phyloP scores from a whole-genome alignment of 129 eudicot species.

The Artemisia annua region DNA sequence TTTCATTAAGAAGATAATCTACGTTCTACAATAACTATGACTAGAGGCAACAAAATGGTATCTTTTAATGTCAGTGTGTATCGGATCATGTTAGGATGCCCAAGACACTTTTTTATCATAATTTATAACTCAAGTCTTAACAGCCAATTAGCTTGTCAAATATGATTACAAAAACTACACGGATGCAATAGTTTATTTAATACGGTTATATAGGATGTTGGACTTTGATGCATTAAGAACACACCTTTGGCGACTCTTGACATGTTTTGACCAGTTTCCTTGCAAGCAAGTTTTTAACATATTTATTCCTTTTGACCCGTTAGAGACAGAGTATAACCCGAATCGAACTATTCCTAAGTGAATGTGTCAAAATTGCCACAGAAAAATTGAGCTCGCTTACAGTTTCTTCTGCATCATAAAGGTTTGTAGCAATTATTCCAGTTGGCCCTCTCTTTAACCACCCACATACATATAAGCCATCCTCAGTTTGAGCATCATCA shows the following conservation, averaged over 20 bases:
- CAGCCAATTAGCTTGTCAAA: too few species aligned
- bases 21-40: not conserved
- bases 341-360: not conserved
- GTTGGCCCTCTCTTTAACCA: slow-evolving; percentile 99
- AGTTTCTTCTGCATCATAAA: slow-evolving; percentile 92
- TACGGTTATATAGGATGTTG: too few species aligned
- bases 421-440: slow-evolving; percentile 90
- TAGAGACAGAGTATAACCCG: not conserved
- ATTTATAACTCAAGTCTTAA: not conserved
- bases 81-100: too few species aligned
- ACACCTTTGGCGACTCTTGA: not conserved
- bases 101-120: not conserved
- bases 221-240: slow-evolving; percentile 2
- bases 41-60: not conserved
- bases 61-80: too few species aligned
- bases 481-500: slow-evolving; percentile 40
- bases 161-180: too few species aligned
- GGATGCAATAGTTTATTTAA: too few species aligned
- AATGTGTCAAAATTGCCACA: not conserved
- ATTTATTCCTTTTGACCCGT: not conserved
- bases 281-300: too few species aligned
- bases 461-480: slow-evolving; percentile 86
- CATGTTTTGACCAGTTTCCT: not conserved
- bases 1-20: not conserved
- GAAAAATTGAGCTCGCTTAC: slow-evolving; percentile 37